Evolutionary conservation across 306 rosid species (phyloP).

Genomic region (Amphicarpaea edgeworthii): DNA sequence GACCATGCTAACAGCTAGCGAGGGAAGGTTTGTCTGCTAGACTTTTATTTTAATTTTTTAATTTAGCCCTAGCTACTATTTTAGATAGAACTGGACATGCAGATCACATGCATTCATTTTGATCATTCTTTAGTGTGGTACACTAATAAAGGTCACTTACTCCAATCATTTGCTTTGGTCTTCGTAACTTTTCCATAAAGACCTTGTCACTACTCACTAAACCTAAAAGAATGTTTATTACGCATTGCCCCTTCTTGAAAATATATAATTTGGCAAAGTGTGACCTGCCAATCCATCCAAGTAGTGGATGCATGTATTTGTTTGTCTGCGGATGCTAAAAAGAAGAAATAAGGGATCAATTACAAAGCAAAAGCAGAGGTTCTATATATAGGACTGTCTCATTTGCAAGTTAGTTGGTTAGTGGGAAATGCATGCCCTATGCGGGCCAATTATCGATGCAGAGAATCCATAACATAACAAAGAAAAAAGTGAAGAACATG

Average conservation of each 20-base stretch:
- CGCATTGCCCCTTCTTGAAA: neutral
- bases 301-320: slow-evolving; percentile 10
- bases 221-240: neutral
- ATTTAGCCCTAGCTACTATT: neutral
- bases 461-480: neutral
- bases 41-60: too few species aligned
- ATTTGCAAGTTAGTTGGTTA: neutral
- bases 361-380: slow-evolving; percentile 23
- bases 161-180: slow-evolving; percentile 44
- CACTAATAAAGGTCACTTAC: slow-evolving; percentile 30
- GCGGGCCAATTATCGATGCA: neutral
- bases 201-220: slow-evolving; percentile 35
- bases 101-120: slow-evolving; percentile 41
- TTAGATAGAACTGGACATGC: slow-evolving; percentile 23
- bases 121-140: neutral
- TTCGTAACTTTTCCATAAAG: slow-evolving; percentile 30
- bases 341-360: slow-evolving; percentile 12
- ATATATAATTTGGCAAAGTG: slow-evolving; percentile 37
- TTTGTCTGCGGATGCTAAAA: neutral
- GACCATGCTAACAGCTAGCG: slow-evolving; percentile 17
- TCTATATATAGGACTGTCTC: slow-evolving; percentile 27
- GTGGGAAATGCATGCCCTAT: too few species aligned
- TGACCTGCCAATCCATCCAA: slow-evolving; percentile 39
- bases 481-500: neutral
- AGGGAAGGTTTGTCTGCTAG: neutral